A percentile compares a stretch with the other conserved stretches of the same genome.
Conservation (phyloP, 768 basidiomycete species). For the Kockovaella imperatae region DNA sequence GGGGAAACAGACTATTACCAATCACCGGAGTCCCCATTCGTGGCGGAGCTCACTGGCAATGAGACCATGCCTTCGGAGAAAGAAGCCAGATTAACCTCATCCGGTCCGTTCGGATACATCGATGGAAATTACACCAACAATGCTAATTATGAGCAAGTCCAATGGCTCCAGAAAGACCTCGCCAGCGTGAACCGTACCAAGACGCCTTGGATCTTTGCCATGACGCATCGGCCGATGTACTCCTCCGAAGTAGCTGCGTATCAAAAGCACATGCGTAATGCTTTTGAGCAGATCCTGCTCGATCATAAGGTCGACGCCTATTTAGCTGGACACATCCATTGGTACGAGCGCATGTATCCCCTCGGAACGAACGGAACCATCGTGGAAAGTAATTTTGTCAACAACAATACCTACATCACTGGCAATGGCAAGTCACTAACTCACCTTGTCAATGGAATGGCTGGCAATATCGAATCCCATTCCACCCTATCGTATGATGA, state of each 20-base stretch:
- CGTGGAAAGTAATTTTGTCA: constrained; percentile 8
- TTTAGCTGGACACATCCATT: constrained; percentile 13
- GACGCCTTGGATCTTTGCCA: constrained; percentile 34
- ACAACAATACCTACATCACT: constrained; percentile 18
- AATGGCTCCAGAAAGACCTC: constrained; percentile 30
- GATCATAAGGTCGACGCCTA: constrained; percentile 24
- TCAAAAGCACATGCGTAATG: constrained; percentile 16
- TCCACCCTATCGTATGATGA: not conserved
- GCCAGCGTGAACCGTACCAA: constrained; percentile 21
- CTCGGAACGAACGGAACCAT: constrained; percentile 17
- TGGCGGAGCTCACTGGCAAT: constrained; percentile 18
- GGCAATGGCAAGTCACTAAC: constrained; percentile 9
- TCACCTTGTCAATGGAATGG: constrained; percentile 13
- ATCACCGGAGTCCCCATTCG: constrained; percentile 15
- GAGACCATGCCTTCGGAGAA: constrained; percentile 13
- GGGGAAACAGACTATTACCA: constrained; percentile 27
- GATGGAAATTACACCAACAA: constrained; percentile 8
- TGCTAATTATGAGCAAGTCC: constrained; percentile 10
- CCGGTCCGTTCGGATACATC: constrained; percentile 12
- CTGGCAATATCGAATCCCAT: not conserved
- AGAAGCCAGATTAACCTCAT: constrained; percentile 11
- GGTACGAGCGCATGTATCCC: constrained; percentile 15
- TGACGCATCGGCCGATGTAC: constrained; percentile 24
- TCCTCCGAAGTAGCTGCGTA: constrained; percentile 1
- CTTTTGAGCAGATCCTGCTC: constrained; percentile 32